Evolutionary conservation across 805 yeast species (phyloP).

Genomic region (Yarrowia sp.): DNA sequence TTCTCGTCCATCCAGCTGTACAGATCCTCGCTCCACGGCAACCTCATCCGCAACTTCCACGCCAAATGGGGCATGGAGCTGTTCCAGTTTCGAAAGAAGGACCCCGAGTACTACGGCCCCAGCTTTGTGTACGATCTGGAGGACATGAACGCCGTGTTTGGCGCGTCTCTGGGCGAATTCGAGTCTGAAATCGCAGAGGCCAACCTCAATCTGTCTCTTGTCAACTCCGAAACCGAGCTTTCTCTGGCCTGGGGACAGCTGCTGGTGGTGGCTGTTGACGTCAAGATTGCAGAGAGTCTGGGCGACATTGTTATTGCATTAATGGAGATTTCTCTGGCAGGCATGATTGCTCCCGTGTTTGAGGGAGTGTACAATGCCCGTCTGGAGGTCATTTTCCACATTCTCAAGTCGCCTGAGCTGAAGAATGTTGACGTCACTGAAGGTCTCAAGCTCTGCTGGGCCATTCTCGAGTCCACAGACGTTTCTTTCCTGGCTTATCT

Average conservation of each 20-base stretch:
- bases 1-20: conserved; percentile 58
- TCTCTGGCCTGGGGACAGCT: conserved; percentile 79
- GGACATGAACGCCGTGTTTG: conserved; percentile 67
- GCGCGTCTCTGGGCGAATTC: conserved; percentile 56
- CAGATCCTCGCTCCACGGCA: conserved; percentile 56
- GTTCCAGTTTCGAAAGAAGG: conserved; percentile 61
- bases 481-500: conserved; percentile 34
- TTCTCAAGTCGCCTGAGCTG: conserved; percentile 21
- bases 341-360: conserved; percentile 36
- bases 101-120: conserved; percentile 57
- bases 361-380: conserved; percentile 19
- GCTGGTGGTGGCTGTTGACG: conserved; percentile 63
- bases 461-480: conserved; percentile 28
- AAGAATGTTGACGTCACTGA: conserved; percentile 17
- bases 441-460: conserved; percentile 24
- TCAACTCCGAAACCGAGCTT: conserved; percentile 69
- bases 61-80: conserved; percentile 54
- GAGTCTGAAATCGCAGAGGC: conserved; percentile 62
- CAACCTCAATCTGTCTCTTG: conserved; percentile 67
- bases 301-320: conserved; percentile 25
- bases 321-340: conserved; percentile 15
- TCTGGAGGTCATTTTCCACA: conserved; percentile 30
- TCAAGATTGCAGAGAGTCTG: conserved; percentile 4
- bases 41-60: conserved; percentile 57
- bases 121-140: conserved; percentile 64